Percentiles rank a stretch among this genome's conserved stretches.
Evolutionary conservation across 78 protist genomes (phyloP).

Genomic region (Diacronema lutheri): DNA sequence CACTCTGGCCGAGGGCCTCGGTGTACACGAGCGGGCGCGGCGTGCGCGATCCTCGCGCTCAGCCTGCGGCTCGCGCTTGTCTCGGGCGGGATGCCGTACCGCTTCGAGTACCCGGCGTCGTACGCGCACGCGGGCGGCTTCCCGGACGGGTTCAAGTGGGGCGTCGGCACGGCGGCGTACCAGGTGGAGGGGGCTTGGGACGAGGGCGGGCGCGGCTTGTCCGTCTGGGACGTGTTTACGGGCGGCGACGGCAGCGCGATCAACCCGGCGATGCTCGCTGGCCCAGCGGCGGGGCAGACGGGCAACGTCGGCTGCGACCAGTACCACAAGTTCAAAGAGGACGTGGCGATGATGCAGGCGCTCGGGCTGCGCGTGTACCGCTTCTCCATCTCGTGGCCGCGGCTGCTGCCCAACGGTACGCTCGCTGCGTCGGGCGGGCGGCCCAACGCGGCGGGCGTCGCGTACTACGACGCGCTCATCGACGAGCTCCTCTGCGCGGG

Average conservation of each 20-base stretch:
- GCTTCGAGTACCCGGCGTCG: no score
- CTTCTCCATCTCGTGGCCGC: slow-evolving; percentile 58
- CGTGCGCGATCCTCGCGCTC: no score
- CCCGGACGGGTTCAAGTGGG: background rate
- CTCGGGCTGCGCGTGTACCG: slow-evolving; percentile 45
- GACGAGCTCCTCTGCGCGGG: slow-evolving; percentile 33
- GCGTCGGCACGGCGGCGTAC: slow-evolving; percentile 1
- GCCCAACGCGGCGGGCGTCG: slow-evolving; percentile 40
- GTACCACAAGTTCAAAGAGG: slow-evolving; percentile 44
- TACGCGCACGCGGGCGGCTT: no score
- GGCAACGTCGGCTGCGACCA: slow-evolving; percentile 63
- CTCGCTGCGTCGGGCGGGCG: no score
- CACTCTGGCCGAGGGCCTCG: no score
- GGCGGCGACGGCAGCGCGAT: background rate
- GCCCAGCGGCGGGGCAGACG: slow-evolving; percentile 41
- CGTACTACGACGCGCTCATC: slow-evolving; percentile 17
- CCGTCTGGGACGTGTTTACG: slow-evolving; percentile 17
- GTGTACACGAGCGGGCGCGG: no score
- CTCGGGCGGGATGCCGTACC: no score
- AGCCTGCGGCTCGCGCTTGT: no score
- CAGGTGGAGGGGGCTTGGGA: slow-evolving; percentile 9
- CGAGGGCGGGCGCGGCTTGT: background rate
- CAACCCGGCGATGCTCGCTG: background rate
- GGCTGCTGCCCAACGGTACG: slow-evolving; percentile 36
- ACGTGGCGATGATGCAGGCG: slow-evolving; percentile 32